Percentiles rank a stretch among this genome's conserved stretches.
Evolutionary conservation across 2,329 filamentous ascomycete genomes (phyloP).

Genomic region (Fusarium drepaniforme): DNA sequence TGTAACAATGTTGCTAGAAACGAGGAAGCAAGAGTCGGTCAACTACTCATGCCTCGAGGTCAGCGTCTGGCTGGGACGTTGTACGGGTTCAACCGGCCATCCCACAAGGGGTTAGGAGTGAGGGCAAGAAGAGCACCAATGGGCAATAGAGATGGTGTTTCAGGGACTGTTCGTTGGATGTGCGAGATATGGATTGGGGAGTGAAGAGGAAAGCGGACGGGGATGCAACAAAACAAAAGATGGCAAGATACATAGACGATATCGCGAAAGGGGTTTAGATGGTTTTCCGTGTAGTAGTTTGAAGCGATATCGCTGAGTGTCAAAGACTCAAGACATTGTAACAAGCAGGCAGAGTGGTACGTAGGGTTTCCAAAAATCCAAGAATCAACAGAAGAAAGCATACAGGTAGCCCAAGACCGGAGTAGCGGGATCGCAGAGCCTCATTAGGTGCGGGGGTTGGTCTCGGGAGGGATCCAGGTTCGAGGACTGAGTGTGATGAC

Average conservation of each 20-base stretch:
- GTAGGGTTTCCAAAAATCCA: background rate
- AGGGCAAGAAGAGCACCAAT: background rate
- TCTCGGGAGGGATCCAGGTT: constrained; percentile 24
- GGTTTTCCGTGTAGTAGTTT: background rate
- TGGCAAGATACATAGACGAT: background rate
- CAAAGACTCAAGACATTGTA: background rate
- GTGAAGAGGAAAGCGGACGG: background rate
- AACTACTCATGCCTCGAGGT: constrained; percentile 3
- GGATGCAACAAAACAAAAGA: background rate
- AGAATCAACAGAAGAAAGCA: constrained; percentile 11
- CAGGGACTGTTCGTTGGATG: background rate
- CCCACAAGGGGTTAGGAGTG: background rate
- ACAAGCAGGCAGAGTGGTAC: background rate
- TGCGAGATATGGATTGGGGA: background rate
- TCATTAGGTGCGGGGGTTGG: constrained; percentile 2
- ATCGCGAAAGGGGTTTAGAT: background rate
- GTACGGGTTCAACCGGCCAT: background rate
- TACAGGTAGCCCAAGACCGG: constrained; percentile 15
- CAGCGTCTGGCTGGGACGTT: constrained; percentile 6
- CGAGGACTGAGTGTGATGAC: constrained; percentile 11
- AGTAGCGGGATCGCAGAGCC: background rate
- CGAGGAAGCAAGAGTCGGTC: background rate
- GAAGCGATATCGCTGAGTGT: background rate
- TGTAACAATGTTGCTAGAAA: background rate
- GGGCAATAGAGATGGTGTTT: background rate